These are phyloP conservation scores for Selaginella moellendorffii DNA, from an alignment of 75 land plant genomes.

Conservation along the genomic window DNA sequence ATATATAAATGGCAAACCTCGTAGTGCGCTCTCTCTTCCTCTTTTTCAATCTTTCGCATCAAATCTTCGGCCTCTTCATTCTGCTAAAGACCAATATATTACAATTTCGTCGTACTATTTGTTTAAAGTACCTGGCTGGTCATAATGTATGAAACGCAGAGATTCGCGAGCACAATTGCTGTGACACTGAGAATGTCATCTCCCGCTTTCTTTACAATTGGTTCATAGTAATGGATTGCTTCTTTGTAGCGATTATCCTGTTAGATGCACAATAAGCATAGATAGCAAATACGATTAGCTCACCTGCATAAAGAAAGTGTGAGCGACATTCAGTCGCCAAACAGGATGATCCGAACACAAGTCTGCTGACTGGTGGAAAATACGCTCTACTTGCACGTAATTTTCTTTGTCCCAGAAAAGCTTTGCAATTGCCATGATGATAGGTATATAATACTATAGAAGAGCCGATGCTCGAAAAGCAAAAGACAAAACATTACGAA, in stretches of 20 bases:
- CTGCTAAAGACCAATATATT: background rate
- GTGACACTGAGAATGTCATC: conserved; percentile 22
- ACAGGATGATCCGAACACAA: conserved; percentile 24
- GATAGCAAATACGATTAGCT: background rate
- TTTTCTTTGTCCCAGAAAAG: conserved; percentile 34
- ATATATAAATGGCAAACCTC: conserved; percentile 12
- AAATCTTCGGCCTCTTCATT: conserved; percentile 33
- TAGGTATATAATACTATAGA: conserved; percentile 28
- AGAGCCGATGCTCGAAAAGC: conserved; percentile 10
- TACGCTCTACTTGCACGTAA: conserved; percentile 25
- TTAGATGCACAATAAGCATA: background rate
- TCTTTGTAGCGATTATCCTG: conserved; percentile 29
- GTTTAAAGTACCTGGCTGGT: conserved; percentile 21
- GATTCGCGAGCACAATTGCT: conserved; percentile 30
- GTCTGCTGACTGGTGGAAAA: conserved; percentile 27
- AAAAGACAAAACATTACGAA: background rate
- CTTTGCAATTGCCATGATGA: conserved; percentile 32
- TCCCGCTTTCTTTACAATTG: conserved; percentile 26
- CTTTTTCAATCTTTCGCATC: conserved; percentile 34
- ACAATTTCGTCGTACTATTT: background rate
- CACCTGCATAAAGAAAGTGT: conserved; percentile 32
- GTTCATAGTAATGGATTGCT: conserved; percentile 31
- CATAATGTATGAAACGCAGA: conserved; percentile 33
- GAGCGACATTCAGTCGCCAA: conserved; percentile 32
- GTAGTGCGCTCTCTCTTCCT: conserved; percentile 31